Percentiles rank a stretch among this genome's conserved stretches.
These are phyloP conservation scores for Volutella citrinella DNA, from an alignment of 2,329 filamentous ascomycete genomes.

Conservation along the genomic window DNA sequence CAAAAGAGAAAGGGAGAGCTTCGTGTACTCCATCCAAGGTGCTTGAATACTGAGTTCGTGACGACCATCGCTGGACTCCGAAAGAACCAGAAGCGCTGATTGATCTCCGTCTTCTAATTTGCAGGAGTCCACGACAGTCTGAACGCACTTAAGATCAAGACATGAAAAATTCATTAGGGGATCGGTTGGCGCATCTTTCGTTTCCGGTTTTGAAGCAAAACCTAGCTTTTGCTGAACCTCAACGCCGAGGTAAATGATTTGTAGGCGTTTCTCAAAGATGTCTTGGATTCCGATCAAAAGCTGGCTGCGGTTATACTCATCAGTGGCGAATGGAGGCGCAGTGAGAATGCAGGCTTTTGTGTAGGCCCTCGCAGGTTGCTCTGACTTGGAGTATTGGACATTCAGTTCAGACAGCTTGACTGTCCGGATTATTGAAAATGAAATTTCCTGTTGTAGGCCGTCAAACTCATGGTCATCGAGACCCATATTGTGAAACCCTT, in stretches of 20 bases:
- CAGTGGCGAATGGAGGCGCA: slow-evolving; percentile 53
- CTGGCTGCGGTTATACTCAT: slow-evolving; percentile 51
- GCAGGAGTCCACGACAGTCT: slow-evolving; percentile 71
- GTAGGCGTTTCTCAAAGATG: slow-evolving; percentile 62
- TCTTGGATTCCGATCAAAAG: slow-evolving; percentile 70
- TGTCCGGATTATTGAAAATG: slow-evolving; percentile 68
- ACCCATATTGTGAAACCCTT: slow-evolving; percentile 70
- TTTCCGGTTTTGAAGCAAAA: slow-evolving; percentile 16
- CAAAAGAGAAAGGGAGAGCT: slow-evolving; percentile 60
- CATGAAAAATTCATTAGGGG: slow-evolving; percentile 28
- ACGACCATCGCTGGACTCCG: slow-evolving; percentile 60
- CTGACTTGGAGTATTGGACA: slow-evolving; percentile 57
- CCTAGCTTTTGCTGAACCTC: slow-evolving; percentile 39
- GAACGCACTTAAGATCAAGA: slow-evolving; percentile 55
- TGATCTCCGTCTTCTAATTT: slow-evolving; percentile 65
- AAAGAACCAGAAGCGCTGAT: slow-evolving; percentile 68
- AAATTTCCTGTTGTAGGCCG: slow-evolving; percentile 68
- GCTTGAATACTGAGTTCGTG: slow-evolving; percentile 70
- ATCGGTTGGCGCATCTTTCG: slow-evolving; percentile 17
- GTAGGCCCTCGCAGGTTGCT: slow-evolving; percentile 50
- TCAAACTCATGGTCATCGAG: slow-evolving; percentile 71
- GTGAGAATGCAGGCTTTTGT: slow-evolving; percentile 66
- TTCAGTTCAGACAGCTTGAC: slow-evolving; percentile 61
- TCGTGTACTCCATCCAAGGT: slow-evolving; percentile 70
- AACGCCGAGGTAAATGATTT: slow-evolving; percentile 62